Evolutionary conservation across 23 red algal genomes (phyloP), one percentile per base, ranked within the genome.

Genomic region (Chondrus crispus): DNA sequence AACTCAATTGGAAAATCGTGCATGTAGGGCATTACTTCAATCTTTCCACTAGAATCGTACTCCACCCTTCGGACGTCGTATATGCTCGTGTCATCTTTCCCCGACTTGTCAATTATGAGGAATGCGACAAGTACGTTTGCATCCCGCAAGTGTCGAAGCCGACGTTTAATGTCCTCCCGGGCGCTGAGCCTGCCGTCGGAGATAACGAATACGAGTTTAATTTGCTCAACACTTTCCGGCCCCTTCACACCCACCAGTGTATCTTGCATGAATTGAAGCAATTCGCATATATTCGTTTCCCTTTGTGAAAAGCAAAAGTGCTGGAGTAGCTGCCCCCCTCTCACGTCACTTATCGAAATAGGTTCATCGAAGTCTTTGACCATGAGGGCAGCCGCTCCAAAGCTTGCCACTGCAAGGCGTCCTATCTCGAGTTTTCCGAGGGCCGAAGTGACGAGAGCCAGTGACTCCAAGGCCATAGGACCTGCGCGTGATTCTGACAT

Each of bases 1-100:
- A 95, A 99, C 19, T 80, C 71, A 52, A 99, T 93, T 26, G 97
- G 97, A 72, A 99, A 99, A 69, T 96, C 94, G 51, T 99, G 86
- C 92, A 99, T 87, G 68, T 99, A 99, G 37, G 93, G 93, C 43
- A 52, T 81, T 19, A 99, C 64, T 37, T 52, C 50, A 52, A 96
- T 88, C 46, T 94, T 92, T 20, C 76, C 90, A 48, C 69, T 70
- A 41, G 85, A 14, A 2, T 89, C 76, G 52, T 90, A 95, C 40
- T 91, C 91, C 2, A 97, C 95, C 78, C 88, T 69, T 78, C 92
- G 53, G 43, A 97, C 88, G 54, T 97, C 85, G 20, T 85, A 90
- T 57, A 97, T 89, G 38, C 87, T 88, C 48, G 46, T 78, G 22
- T 68, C 58, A 10, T 47, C 62, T 70, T 35, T 43, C 18, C 20